Evolutionary conservation across 257 asterid species (phyloP), one percentile per base, ranked within the genome.

Genomic region (Solanum pinnatisectum): DNA sequence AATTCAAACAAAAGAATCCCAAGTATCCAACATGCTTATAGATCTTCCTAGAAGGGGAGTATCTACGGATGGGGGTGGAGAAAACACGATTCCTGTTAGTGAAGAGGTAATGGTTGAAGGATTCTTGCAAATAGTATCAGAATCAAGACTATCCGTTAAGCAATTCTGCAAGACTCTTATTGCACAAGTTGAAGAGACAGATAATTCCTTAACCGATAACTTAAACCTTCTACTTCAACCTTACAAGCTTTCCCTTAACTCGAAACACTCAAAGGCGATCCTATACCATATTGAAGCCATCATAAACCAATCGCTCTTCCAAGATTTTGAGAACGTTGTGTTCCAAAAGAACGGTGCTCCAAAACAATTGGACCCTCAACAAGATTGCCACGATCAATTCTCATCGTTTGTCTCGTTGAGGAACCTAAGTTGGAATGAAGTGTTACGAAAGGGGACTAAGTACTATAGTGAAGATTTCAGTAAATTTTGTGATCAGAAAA

Each of bases 391-490:
- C 10, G 91, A 92, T 7, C 92, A 94, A 30, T 97, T 97, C 92
- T 92, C 94, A 10, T 92, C 98, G 0, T 97, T 95, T 27, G 98
- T 94, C 0, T 92, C 96, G 0, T 59, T 97, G 89, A 94, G 99
- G 83, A 95, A 94, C 71, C 91, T 97, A 42, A 96, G 98, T 81
- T 97, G 99, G 99, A 94, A 94, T 65, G 96, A 97, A 83, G 99
- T 97, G 22, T 33, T 96, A 87, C 89, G 95, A 12, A 97, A 96
- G 76, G 99, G 99, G 92, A 96, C 99, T 0, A 97, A 94, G 88
- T 93, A 92, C 67, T 97, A 97, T 88, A 95, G 99, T 39, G 99
- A 94, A 30, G 98, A 96, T 39, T 96, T 97, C 74, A 96, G 98
- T 85, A 95, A 88, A 88, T 97, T 96, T 36, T 97, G 99, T 68